Percentiles rank a stretch among this genome's conserved stretches.
phyloP scores from a whole-genome alignment of 129 eudicot genomes.

The Lactuca saligna region DNA sequence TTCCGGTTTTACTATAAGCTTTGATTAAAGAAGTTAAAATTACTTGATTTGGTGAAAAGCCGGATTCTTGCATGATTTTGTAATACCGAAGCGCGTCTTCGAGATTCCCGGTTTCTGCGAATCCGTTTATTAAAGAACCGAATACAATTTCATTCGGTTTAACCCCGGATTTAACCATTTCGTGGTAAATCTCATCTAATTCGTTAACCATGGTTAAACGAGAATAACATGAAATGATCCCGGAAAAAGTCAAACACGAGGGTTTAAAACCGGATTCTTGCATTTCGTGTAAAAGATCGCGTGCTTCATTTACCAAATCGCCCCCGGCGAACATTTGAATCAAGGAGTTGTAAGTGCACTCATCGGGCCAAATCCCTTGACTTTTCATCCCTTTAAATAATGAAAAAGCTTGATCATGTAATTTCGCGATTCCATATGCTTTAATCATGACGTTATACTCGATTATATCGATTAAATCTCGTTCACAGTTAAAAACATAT shows the following conservation, averaged over 20 bases:
- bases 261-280: slow-evolving; percentile 57
- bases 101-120: slow-evolving; percentile 59
- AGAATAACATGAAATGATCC: slow-evolving; percentile 57
- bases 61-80: slow-evolving; percentile 59
- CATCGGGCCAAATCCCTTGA: slow-evolving; percentile 86
- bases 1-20: slow-evolving; percentile 75
- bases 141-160: slow-evolving; percentile 78
- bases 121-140: slow-evolving; percentile 75
- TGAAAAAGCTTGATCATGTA: slow-evolving; percentile 65
- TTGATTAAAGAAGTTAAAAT: slow-evolving; percentile 74
- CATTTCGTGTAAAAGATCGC: slow-evolving; percentile 64
- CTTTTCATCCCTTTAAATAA: slow-evolving; percentile 77
- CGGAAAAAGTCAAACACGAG: slow-evolving; percentile 57
- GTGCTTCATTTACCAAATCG: slow-evolving; percentile 64
- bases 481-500: slow-evolving; percentile 48
- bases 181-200: slow-evolving; percentile 53
- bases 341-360: slow-evolving; percentile 76
- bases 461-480: slow-evolving; percentile 54
- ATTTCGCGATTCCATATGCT: slow-evolving; percentile 79
- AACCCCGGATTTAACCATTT: slow-evolving; percentile 56
- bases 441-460: slow-evolving; percentile 88
- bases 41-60: slow-evolving; percentile 59
- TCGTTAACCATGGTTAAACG: slow-evolving; percentile 50
- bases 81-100: slow-evolving; percentile 70
- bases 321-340: slow-evolving; percentile 77